Conservation (phyloP, 768 basidiomycete species). For the Grammothele lineata region DNA sequence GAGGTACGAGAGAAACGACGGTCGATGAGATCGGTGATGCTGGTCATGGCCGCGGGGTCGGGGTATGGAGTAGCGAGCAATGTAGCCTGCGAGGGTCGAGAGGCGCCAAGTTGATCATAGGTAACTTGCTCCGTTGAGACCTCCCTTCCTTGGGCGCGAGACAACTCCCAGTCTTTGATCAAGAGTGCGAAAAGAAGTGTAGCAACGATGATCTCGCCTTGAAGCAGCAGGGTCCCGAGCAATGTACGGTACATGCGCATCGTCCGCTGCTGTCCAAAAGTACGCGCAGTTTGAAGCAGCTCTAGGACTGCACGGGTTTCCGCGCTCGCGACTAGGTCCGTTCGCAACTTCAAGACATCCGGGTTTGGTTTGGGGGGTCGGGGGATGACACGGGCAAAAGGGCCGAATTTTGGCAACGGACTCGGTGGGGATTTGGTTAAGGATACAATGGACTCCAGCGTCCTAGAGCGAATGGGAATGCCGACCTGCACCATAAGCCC, state of each 20-base stretch:
- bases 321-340: slow-evolving; percentile 33
- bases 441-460: slow-evolving; percentile 44
- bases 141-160: slow-evolving; percentile 1
- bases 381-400: slow-evolving; percentile 15
- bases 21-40: slow-evolving; percentile 31
- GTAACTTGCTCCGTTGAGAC: not conserved
- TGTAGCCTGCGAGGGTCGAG: not conserved
- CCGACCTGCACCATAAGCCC: slow-evolving; percentile 51
- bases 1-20: slow-evolving; percentile 28
- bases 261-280: slow-evolving; percentile 50
- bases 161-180: slow-evolving; percentile 57
- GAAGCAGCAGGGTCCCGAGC: slow-evolving; percentile 61
- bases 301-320: slow-evolving; percentile 47
- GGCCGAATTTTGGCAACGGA: slow-evolving; percentile 16
- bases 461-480: slow-evolving; percentile 43
- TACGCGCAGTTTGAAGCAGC: slow-evolving; percentile 50
- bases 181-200: slow-evolving; percentile 64
- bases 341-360: slow-evolving; percentile 27
- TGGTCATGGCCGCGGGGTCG: slow-evolving; percentile 7
- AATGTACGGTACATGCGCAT: slow-evolving; percentile 58
- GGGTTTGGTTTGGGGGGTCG: slow-evolving; percentile 2
- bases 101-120: slow-evolving; percentile 1
- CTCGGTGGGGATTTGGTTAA: slow-evolving; percentile 19
- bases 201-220: slow-evolving; percentile 77
- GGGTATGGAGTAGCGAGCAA: slow-evolving; percentile 2